Evolutionary conservation across 176 grass and related monocot species (phyloP).

Genomic region (Chrysopogon serrulatus): DNA sequence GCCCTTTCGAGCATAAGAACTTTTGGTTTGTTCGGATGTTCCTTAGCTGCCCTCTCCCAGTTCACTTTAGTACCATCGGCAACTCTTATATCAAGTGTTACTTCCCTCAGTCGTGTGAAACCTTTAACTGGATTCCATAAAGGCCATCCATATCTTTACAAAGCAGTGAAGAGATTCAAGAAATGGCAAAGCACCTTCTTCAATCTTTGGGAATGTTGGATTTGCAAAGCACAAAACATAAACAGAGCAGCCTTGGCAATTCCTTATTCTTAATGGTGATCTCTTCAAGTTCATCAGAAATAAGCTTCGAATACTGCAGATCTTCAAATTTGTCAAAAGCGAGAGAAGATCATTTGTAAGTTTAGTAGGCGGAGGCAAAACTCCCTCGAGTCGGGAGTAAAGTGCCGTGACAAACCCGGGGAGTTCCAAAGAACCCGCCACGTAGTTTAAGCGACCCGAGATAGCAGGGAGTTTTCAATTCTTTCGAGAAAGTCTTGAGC

Average conservation of each 20-base stretch:
- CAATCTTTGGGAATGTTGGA: not conserved
- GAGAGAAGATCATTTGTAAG: not conserved
- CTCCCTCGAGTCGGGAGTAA: not conserved
- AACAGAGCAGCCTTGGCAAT: slow-evolving; percentile 2
- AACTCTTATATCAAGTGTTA: slow-evolving; percentile 1
- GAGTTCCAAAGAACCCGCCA: no score
- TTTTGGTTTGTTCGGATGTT: not conserved
- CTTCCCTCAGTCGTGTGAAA: not conserved
- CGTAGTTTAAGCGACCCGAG: slow-evolving; percentile 7
- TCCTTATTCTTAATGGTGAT: not conserved
- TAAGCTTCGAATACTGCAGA: slow-evolving; percentile 15
- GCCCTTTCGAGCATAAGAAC: not conserved
- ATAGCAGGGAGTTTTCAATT: slow-evolving; percentile 6
- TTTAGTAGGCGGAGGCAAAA: not conserved
- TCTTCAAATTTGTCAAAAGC: slow-evolving; percentile 14
- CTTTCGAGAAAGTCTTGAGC: not conserved
- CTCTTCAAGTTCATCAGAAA: not conserved
- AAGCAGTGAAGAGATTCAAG: not conserved
- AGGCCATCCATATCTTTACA: slow-evolving; percentile 2
- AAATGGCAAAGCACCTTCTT: slow-evolving; percentile 1
- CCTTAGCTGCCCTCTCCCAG: not conserved
- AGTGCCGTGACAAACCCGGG: slow-evolving; percentile 2
- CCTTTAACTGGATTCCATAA: not conserved
- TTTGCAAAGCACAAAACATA: not conserved
- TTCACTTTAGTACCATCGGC: not conserved